Conservation (phyloP, 768 basidiomycete species). For the Kondoa malvinella region DNA sequence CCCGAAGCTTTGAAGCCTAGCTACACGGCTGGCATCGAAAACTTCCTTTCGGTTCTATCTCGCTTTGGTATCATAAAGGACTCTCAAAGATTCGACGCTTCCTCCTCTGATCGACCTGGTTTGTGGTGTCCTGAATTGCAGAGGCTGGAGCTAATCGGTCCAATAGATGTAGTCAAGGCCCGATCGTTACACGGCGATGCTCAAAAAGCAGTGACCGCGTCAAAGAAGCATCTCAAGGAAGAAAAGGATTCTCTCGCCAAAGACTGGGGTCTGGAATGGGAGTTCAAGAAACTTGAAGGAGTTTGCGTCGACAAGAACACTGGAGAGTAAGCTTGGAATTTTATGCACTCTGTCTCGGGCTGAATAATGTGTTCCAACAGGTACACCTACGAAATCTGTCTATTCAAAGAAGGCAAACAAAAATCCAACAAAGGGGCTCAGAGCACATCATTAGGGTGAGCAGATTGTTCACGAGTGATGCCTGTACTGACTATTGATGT, state of each 20-base stretch:
- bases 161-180: slow-evolving; percentile 30
- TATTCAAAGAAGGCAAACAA: slow-evolving; percentile 75
- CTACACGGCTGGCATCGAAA: slow-evolving; percentile 51
- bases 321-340: slow-evolving; percentile 55
- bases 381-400: slow-evolving; percentile 84
- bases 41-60: slow-evolving; percentile 47
- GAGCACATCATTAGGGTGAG: slow-evolving; percentile 66
- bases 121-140: slow-evolving; percentile 13
- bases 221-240: not conserved
- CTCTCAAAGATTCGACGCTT: not conserved
- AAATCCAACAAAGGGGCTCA: slow-evolving; percentile 65
- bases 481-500: slow-evolving; percentile 6
- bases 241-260: slow-evolving; percentile 35
- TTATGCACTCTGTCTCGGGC: not conserved
- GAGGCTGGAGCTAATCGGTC: not conserved
- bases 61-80: slow-evolving; percentile 44
- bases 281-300: slow-evolving; percentile 89
- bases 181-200: slow-evolving; percentile 29
- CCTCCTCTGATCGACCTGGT: not conserved
- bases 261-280: slow-evolving; percentile 45
- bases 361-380: slow-evolving; percentile 34
- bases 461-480: slow-evolving; percentile 16
- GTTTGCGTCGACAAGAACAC: slow-evolving; percentile 60
- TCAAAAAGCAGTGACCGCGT: slow-evolving; percentile 39
- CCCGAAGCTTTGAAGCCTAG: slow-evolving; percentile 61